Evolutionary conservation across 306 rosid genomes (phyloP).

Genomic region (Astragalus glycyphyllos): DNA sequence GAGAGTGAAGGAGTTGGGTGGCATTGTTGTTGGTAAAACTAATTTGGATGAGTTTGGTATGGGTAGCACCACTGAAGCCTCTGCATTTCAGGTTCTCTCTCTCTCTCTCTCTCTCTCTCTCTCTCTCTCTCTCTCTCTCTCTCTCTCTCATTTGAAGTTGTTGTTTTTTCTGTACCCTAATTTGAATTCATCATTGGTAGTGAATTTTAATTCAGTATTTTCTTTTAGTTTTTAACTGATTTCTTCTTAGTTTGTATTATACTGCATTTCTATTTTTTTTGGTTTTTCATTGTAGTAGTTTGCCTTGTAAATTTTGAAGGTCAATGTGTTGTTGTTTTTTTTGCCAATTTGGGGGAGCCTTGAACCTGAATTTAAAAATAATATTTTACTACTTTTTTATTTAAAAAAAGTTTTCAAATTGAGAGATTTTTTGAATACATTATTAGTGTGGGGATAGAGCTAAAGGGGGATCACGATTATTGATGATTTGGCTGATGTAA

Average conservation of each 20-base stretch:
- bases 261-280: neutral
- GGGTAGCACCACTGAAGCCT: constrained; percentile 97
- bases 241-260: neutral
- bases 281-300: neutral
- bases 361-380: neutral
- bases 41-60: constrained; percentile 97
- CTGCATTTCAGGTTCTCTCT: constrained; percentile 81
- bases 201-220: neutral
- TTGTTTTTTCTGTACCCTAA: neutral
- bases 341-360: neutral
- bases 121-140: neutral
- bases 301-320: neutral
- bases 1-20: constrained; percentile 78
- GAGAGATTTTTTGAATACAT: constrained; percentile 8
- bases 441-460: neutral
- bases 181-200: neutral
- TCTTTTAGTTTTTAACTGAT: neutral
- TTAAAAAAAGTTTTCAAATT: constrained; percentile 21
- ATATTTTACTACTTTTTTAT: no score
- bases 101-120: neutral
- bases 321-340: neutral
- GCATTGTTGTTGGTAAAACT: constrained; percentile 88
- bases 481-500: neutral
- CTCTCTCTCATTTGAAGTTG: neutral
- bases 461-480: neutral